Conservation (phyloP, 495 filamentous ascomycete species). For the Pseudotulostoma volvatum region DNA sequence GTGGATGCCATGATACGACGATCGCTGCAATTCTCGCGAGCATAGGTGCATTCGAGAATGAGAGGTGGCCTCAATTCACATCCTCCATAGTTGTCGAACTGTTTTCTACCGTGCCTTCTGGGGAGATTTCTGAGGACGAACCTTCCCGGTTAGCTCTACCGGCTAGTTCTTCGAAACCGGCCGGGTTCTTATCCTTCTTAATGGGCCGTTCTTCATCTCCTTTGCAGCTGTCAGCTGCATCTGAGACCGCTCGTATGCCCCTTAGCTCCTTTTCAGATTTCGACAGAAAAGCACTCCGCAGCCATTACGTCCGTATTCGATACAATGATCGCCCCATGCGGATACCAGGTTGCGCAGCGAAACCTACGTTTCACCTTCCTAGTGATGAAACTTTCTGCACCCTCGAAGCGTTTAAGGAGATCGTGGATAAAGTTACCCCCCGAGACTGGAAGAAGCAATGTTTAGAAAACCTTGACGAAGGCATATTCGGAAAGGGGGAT, state of each 20-base stretch:
- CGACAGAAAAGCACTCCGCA: constrained; percentile 35
- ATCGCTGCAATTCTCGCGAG: constrained; percentile 63
- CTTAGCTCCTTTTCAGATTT: constrained; percentile 17
- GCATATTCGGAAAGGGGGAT: constrained; percentile 22
- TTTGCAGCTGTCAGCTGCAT: constrained; percentile 9
- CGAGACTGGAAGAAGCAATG: constrained; percentile 65
- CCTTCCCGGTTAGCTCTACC: too few species aligned
- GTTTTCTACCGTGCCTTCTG: constrained; percentile 36
- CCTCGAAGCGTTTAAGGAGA: constrained; percentile 73
- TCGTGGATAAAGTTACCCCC: constrained; percentile 82
- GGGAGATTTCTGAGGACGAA: constrained; percentile 11
- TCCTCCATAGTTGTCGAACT: constrained; percentile 84
- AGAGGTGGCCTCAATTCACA: constrained; percentile 81
- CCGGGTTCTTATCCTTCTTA: constrained; percentile 19
- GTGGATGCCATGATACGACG: constrained; percentile 91
- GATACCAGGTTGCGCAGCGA: constrained; percentile 62
- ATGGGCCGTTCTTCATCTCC: constrained; percentile 11
- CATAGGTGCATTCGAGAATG: constrained; percentile 56
- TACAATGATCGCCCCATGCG: constrained; percentile 75
- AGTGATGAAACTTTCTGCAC: constrained; percentile 90
- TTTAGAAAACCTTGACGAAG: constrained; percentile 40
- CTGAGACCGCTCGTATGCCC: constrained; percentile 20
- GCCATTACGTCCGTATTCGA: constrained; percentile 81
- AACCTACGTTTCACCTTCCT: constrained; percentile 64
- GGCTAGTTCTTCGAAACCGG: constrained; percentile 3